Evolutionary conservation across 2,329 filamentous ascomycete species (phyloP), one percentile per base, ranked within the genome.

Genomic region (Hysterium pulicare): DNA sequence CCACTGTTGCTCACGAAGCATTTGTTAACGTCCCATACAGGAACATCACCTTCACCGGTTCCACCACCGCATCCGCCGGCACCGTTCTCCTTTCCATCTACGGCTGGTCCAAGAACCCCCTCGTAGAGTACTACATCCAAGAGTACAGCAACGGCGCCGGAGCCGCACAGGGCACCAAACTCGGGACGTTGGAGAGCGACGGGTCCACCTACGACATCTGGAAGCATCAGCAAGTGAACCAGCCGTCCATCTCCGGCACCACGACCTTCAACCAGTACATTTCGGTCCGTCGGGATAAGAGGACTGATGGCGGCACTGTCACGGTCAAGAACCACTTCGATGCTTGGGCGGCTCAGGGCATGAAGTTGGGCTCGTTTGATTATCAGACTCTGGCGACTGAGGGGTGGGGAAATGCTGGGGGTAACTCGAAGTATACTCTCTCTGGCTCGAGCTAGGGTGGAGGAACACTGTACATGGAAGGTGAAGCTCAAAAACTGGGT

Each of bases 111-210:
- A 65, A 57, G 15, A 71, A 69, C 56, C 75, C 75, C 0, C 62
- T 78, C n/a, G 67, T 79, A 55, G 78, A 81, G 51, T 80, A 79
- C 66, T 81, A 81, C 64, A 73, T 81, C 44, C 68, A 80, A 49
- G 78, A 81, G 46, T 73, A 77, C 54, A 68, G 74, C 33, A 73
- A 74, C 1, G 67, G 68, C 43, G 69, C 71, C 51, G 74, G 67
- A n/a, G 70, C 69, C 48, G 71, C 66, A 1, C 53, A 62, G 39
- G 55, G 61, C 41, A 44, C 48, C 22, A 64, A 66, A 46, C 74
- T 74, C 55, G 78, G 77, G 19, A 71, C 71, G 42, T 70, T 81
- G 47, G 71, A 66, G 15, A 64, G 61, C 16, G 77, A 79, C 30
- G 78, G 77, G 33, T 70, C 71, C 11, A 72, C 68, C 4, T 82